These are phyloP conservation scores for Gracilaria vermiculophylla DNA, from an alignment of 23 red algal species.

Conservation along the genomic window DNA sequence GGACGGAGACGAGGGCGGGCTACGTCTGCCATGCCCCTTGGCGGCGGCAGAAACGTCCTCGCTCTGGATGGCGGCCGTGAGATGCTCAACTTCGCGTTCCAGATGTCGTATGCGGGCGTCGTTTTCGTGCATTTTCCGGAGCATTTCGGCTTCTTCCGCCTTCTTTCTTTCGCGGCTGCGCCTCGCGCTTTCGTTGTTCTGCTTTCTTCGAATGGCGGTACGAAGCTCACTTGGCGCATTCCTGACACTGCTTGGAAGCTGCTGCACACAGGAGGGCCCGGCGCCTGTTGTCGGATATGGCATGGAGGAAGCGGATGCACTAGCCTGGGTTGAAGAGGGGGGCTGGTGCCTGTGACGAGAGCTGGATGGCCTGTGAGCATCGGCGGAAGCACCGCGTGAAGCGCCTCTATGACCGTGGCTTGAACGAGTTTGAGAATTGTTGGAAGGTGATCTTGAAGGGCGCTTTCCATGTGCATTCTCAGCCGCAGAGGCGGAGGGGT, in stretches of 20 bases:
- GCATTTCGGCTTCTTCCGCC: background rate
- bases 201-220: background rate
- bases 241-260: slow-evolving; percentile 12
- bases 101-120: background rate
- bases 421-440: background rate
- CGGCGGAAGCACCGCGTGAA: background rate
- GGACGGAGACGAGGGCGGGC: background rate
- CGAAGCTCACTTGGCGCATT: slow-evolving; percentile 13
- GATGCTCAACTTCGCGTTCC: background rate
- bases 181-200: slow-evolving; percentile 27
- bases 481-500: background rate
- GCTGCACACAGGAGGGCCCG: background rate
- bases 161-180: slow-evolving; percentile 1
- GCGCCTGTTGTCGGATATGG: background rate
- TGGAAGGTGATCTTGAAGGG: background rate
- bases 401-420: background rate
- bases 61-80: background rate
- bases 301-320: background rate
- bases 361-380: background rate
- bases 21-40: background rate
- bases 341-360: background rate
- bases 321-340: background rate
- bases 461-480: background rate
- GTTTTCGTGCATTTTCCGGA: background rate
- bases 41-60: background rate